These are phyloP conservation scores for Ustanciosporium gigantosporum DNA, from an alignment of 1,284 basidiomycete species.

Conservation along the genomic window DNA sequence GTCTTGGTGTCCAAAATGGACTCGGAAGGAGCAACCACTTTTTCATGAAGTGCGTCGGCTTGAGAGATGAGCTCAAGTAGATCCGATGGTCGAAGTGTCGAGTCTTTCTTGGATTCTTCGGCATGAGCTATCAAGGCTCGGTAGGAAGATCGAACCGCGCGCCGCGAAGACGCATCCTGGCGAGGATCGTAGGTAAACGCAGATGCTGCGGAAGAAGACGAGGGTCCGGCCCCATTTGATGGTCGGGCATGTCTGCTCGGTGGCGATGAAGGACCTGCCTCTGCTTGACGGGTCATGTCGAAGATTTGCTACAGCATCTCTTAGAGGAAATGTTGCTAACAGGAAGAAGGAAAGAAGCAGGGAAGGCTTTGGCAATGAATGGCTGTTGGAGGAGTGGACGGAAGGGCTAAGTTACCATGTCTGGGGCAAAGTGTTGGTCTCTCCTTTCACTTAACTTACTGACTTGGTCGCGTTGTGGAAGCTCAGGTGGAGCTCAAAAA, in stretches of 20 bases:
- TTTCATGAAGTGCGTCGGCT: slow-evolving; percentile 16
- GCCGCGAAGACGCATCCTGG: slow-evolving; percentile 30
- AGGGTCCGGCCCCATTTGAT: background rate
- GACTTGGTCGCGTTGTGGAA: no score
- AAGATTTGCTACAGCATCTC: no score
- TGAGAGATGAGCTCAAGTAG: slow-evolving; percentile 12
- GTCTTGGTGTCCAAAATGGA: slow-evolving; percentile 52
- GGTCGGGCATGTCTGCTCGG: background rate
- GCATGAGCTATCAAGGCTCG: slow-evolving; percentile 40
- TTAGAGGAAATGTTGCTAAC: no score
- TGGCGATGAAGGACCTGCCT: slow-evolving; percentile 14
- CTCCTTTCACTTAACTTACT: no score
- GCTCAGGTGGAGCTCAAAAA: no score
- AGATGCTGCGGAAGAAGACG: no score
- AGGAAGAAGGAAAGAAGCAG: no score
- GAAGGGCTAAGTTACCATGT: no score
- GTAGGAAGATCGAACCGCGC: slow-evolving; percentile 43
- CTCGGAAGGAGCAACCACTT: slow-evolving; percentile 19
- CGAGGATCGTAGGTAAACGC: slow-evolving; percentile 42
- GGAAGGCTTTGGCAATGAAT: no score
- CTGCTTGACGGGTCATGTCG: no score
- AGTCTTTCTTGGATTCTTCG: slow-evolving; percentile 28
- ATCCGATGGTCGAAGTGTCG: slow-evolving; percentile 12
- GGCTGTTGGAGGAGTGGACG: no score
- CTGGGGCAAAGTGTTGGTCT: no score